These are phyloP conservation scores for Amanita phalloides DNA, from an alignment of 768 basidiomycete genomes.

Conservation along the genomic window DNA sequence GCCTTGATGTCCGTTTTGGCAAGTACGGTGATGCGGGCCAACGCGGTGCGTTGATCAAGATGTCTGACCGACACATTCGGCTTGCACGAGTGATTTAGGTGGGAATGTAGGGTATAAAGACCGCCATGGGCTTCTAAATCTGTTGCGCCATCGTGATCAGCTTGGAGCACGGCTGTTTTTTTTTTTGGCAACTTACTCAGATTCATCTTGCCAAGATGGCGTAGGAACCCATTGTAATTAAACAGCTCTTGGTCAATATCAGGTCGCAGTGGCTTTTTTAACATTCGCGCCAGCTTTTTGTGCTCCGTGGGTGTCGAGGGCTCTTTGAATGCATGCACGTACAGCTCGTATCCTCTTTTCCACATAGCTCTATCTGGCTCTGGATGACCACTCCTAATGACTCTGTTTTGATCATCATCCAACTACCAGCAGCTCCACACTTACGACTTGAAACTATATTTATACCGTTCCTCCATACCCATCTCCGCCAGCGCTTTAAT, in stretches of 20 bases:
- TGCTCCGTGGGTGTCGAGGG: conserved; percentile 39
- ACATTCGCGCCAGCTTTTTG: conserved; percentile 45
- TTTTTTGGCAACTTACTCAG: conserved; percentile 45
- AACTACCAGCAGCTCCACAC: conserved; percentile 9
- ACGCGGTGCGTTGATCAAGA: conserved; percentile 54
- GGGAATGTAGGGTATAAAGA: conserved; percentile 76
- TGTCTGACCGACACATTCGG: conserved; percentile 78
- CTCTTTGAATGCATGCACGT: conserved; percentile 50
- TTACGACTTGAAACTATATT: conserved; percentile 37
- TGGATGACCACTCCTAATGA: conserved; percentile 10
- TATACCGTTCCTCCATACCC: conserved; percentile 62
- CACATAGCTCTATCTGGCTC: conserved; percentile 60
- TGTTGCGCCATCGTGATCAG: conserved; percentile 12
- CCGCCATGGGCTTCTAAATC: conserved; percentile 84
- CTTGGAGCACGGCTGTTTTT: neutral
- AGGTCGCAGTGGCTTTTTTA: conserved; percentile 36
- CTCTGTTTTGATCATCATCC: neutral
- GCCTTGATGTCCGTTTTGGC: conserved; percentile 50
- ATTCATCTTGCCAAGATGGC: conserved; percentile 66
- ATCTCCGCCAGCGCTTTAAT: conserved; percentile 59
- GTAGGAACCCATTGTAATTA: conserved; percentile 66
- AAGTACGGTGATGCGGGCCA: conserved; percentile 67
- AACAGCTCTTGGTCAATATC: conserved; percentile 53
- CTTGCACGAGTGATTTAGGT: conserved; percentile 77
- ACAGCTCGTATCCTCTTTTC: conserved; percentile 53